Base-by-base conservation (phyloP, 257 asterid species). In the Anisodus acutangulus region DNA sequence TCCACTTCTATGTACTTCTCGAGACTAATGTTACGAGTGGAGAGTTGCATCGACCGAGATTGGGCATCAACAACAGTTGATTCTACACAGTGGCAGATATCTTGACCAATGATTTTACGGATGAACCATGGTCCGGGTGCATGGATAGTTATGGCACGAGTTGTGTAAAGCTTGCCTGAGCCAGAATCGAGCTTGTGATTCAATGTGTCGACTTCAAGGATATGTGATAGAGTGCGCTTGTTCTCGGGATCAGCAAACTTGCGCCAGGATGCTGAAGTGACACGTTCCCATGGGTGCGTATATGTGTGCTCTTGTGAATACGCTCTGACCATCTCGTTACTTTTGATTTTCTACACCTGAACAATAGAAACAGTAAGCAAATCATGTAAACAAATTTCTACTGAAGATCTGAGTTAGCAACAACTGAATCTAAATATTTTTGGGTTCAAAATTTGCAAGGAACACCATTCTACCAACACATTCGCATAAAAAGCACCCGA, bases 71-170 rank as follows among this genome's bases (percentile, higher is more conserved):
- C 99, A 3, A 92, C 91, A 0, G 98, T 93, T 19, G 98, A 91
- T 86, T 97, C 99, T 43, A 97, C 98, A 51, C 99, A 93, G 87
- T 97, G 97, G 86, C 98, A 97, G 59, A 90, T 91, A 81, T 95
- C 98, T 85, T 97, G 98, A 45, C 99, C 95, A 39, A 94, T 86
- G 72, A 97, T 91, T 87, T 90, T 97, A 37, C 93, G 93, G 43
- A 97, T 49, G 83, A 97, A 95, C 99, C 99, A 95, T n/a, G 98
- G 99, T 8, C 98, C 99, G 1, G 99, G 99, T 49, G 97, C 97
- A 81, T 93, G 98, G 37, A 97, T 88, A 11, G 98, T 93, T 83
- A 95, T 74, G 13, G 97, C 99, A 26, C 99, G 94, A 62, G 98
- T 95, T 0, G 97, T 93, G 91, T 92, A 85, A 22, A 97, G 90